Percentiles rank a stretch among this genome's conserved stretches.
These are phyloP conservation scores for Ulota crispa DNA, from an alignment of 225 moss, liverwort and hornwort genomes.

Conservation along the genomic window DNA sequence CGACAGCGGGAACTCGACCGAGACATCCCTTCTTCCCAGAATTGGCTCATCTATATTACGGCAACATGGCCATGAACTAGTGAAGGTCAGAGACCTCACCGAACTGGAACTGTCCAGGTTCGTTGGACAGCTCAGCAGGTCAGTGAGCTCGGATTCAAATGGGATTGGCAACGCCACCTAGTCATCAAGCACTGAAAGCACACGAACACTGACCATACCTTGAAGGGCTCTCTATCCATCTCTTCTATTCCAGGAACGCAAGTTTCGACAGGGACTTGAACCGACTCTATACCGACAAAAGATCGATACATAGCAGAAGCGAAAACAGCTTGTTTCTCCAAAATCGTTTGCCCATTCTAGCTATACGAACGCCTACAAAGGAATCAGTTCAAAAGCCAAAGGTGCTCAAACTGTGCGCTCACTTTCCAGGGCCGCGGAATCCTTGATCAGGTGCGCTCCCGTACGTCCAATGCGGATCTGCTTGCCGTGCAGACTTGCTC, in stretches of 20 bases:
- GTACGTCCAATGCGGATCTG: slow-evolving; percentile 12
- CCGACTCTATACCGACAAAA: fast-evolving
- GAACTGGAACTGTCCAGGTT: background rate
- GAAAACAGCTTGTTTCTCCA: no score
- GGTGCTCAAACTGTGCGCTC: slow-evolving; percentile 2
- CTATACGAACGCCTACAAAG: background rate
- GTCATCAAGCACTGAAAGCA: no score
- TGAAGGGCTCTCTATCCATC: no score
- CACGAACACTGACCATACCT: no score
- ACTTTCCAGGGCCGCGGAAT: slow-evolving; percentile 60
- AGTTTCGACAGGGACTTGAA: fast-evolving
- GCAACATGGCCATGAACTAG: background rate
- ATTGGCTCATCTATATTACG: background rate
- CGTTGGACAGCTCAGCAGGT: background rate
- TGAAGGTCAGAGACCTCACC: background rate
- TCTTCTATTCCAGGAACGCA: no score
- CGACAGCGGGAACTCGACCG: background rate
- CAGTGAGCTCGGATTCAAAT: no score
- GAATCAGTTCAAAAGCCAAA: background rate
- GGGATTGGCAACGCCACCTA: no score
- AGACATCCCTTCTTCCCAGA: background rate
- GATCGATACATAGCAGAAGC: no score
- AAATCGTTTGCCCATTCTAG: no score
- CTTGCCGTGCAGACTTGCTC: slow-evolving; percentile 48
- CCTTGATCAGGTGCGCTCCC: slow-evolving; percentile 59